Base-by-base conservation (phyloP, 139 green algal genomes). In the Ostreobium quekettii region DNA sequence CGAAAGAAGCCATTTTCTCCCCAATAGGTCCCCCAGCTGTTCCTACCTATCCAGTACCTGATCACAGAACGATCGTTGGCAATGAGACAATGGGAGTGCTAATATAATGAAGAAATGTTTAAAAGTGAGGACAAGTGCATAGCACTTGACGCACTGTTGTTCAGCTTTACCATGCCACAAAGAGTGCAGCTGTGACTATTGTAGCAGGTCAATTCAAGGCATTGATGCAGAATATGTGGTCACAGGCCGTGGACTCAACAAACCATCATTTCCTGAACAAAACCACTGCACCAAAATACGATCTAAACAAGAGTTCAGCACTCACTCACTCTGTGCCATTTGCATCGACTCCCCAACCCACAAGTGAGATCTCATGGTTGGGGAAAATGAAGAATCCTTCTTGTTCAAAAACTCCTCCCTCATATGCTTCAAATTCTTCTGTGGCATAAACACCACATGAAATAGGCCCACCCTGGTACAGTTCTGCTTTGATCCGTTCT, bases 391-490 rank as follows among this genome's bases (percentile, higher is more conserved):
- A 28, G 36, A 42, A 29, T 22, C 59, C 30, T 46, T 74, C 62
- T 53, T 64, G 28, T 48, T 30, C 36, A 64, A 77, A 80, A 33
- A 86, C 71, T 5, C 79, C 80, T 33, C 75, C 75, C 35, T 35
- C 68, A 63, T 85, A 86, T 1, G 48, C 38, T n/a, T 86, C 76
- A 30, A 85, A 85, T 60, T 79, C 49, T 36, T 77, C 36, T 3
- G 72, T 82, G 46, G 66, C 73, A 60, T 79, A 63, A 49, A 86
- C 82, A 28, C 72, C 76, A 64, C 80, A 86, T 28, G 60, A 37
- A 1, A 86, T 73, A 24, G 80, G 80, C 2, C 80, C 80, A 28
- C 68, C 36, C 22, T 48, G 11, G 47, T 67, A 79, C 29, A 86
- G 76, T 61, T 86, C 78, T 35, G 76, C 78, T 33, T 77, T 76